Conservation (phyloP, 2,329 filamentous ascomycete species). For the Alternaria gansuensis region DNA sequence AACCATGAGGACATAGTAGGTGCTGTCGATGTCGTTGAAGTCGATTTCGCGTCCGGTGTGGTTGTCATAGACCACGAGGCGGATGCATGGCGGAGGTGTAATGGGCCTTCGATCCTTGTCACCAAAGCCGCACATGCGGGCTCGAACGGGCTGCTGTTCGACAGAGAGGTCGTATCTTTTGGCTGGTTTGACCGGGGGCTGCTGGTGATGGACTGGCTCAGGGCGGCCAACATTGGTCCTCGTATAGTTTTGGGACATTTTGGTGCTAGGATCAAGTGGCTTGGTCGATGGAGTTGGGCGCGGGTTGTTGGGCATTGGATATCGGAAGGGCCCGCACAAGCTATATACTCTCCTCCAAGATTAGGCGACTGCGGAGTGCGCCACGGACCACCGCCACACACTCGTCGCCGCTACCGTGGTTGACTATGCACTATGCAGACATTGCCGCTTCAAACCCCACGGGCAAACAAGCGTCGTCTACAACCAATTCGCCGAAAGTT, state of each 20-base stretch:
- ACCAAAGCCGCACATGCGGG: conserved; percentile 98
- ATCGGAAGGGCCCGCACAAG: neutral
- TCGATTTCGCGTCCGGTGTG: conserved; percentile 81
- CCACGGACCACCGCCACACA: conserved; percentile 3
- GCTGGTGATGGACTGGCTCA: conserved; percentile 10
- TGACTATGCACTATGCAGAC: neutral
- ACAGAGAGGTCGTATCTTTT: conserved; percentile 70
- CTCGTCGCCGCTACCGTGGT: conserved; percentile 2
- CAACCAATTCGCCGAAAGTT: neutral
- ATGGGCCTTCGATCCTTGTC: conserved; percentile 98
- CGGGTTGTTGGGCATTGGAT: neutral
- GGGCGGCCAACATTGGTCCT: conserved; percentile 7
- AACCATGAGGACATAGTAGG: conserved; percentile 73
- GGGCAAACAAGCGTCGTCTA: neutral
- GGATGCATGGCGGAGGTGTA: conserved; percentile 91
- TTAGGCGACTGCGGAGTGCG: conserved; percentile 4
- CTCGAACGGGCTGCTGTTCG: conserved; percentile 88
- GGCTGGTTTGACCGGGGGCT: neutral
- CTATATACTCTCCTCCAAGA: conserved; percentile 5
- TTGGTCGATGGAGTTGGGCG: conserved; percentile 1
- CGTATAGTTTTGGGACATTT: conserved; percentile 1
- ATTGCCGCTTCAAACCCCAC: neutral
- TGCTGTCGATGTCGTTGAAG: conserved; percentile 75
- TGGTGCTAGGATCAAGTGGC: neutral
- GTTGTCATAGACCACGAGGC: conserved; percentile 79